Evolutionary conservation across 306 rosid genomes (phyloP), one percentile per base, ranked within the genome.

Genomic region (Citrullus mucosospermus): DNA sequence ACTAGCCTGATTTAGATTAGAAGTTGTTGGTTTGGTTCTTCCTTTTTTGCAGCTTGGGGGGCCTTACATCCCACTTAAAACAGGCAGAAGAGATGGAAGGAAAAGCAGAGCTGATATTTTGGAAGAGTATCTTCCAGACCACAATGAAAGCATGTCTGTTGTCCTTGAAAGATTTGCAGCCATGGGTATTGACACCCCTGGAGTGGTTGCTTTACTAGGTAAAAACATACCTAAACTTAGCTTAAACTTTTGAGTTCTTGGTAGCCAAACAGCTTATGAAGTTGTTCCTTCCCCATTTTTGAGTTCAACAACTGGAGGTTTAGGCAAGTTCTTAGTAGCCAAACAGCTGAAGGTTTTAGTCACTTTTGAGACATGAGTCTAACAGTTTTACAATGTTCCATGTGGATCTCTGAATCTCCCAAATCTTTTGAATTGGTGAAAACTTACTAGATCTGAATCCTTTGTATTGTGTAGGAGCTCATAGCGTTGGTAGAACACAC

Each of bases 1-100:
- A 8, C 51, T 51, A 16, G 16, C 0, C 11, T 1, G n/a, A 25
- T 4, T 39, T 0, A 48, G 16, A 48, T 48, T 2, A 30, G 22
- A 68, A 68, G 75, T 22, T 59, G 53, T 17, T 41, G 6, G 38
- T 0, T 30, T 62, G 53, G 36, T 13, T 50, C 41, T 66, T n/a
- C 5, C 25, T 54, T 34, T 54, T 80, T 75, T 9, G n/a, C 92
- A 95, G 98, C 89, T 95, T 6, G 97, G 97, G 81, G 98, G 98
- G 6, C 97, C 98, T 28, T 15, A 87, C 50, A 91, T 95, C 57
- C 89, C 91, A 68, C 91, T 95, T 1, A 95, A 89, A 78, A 95
- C 98, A 0, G 98, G 98, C 77, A 95, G 98, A 85, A 95, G 98
- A 82, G 98, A 95, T 83, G 98, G 98, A 10, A 91, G 97, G 81